These are phyloP conservation scores for Pichia gijzeniarum DNA, from an alignment of 805 yeast genomes.

Conservation along the genomic window DNA sequence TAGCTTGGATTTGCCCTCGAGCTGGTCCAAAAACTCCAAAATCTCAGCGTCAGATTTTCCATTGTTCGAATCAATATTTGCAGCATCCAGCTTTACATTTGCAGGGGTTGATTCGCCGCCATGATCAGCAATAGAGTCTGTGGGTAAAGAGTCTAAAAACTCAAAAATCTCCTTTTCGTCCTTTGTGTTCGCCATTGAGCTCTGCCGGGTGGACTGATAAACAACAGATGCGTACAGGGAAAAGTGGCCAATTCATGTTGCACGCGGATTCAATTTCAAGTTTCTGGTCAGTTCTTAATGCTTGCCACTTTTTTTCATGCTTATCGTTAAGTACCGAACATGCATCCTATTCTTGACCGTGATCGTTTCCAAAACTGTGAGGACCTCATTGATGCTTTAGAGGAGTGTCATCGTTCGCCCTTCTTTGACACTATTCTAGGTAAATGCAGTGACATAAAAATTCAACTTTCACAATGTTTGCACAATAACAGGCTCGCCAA, in stretches of 20 bases:
- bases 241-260: no score
- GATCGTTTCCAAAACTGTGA: slow-evolving; percentile 50
- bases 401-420: slow-evolving; percentile 75
- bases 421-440: slow-evolving; percentile 71
- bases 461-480: slow-evolving; percentile 70
- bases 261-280: no score
- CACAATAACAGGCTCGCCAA: slow-evolving; percentile 66
- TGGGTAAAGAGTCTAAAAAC: slow-evolving; percentile 75
- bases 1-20: slow-evolving; percentile 37
- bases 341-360: slow-evolving; percentile 27
- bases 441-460: slow-evolving; percentile 76
- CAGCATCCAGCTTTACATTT: background rate
- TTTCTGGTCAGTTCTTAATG: no score
- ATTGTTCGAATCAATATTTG: background rate
- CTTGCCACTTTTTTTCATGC: no score
- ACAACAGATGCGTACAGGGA: background rate
- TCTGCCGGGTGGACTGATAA: background rate
- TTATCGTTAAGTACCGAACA: no score
- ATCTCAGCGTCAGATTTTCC: slow-evolving; percentile 44
- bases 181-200: background rate
- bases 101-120: background rate
- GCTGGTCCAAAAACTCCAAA: slow-evolving; percentile 56
- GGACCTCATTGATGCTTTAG: slow-evolving; percentile 78
- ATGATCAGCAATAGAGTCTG: slow-evolving; percentile 21
- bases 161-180: slow-evolving; percentile 71